Percentiles rank a stretch among this genome's conserved stretches.
Conservation (phyloP, 2,329 filamentous ascomycete species). For the Paecilomyces formosus region DNA sequence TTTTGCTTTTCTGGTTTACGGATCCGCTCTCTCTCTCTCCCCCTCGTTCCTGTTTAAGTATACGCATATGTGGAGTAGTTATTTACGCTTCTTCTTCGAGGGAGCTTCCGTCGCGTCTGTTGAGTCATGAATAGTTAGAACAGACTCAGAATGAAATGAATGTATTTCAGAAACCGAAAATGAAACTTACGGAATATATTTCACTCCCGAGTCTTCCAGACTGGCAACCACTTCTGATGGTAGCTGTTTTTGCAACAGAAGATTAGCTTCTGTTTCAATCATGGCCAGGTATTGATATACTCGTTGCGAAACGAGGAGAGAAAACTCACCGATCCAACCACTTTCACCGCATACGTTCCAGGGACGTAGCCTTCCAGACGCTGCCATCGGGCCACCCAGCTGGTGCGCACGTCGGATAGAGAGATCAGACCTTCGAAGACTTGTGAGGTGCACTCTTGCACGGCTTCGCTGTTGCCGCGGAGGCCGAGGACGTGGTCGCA, state of each 20-base stretch:
- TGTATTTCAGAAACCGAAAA: neutral
- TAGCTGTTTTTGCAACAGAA: conserved; percentile 28
- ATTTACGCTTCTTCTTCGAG: conserved; percentile 34
- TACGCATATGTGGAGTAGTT: neutral
- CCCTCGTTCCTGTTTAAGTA: no score
- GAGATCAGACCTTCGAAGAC: conserved; percentile 92
- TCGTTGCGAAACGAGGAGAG: neutral
- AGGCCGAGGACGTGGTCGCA: conserved; percentile 90
- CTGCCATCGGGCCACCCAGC: conserved; percentile 98
- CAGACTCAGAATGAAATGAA: neutral
- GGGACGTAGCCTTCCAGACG: conserved; percentile 79
- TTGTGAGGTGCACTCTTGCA: conserved; percentile 89
- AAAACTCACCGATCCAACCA: conserved; percentile 62
- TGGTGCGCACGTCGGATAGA: conserved; percentile 70
- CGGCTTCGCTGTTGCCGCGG: conserved; percentile 66
- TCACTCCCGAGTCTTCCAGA: conserved; percentile 53
- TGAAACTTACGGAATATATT: conserved; percentile 50
- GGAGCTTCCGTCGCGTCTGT: conserved; percentile 39
- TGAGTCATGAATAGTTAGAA: conserved; percentile 1
- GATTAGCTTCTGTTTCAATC: no score
- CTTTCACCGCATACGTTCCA: conserved; percentile 91
- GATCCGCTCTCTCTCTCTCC: no score
- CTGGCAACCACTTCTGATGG: conserved; percentile 50
- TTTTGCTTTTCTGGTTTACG: no score
- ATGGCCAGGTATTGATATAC: no score